These are phyloP conservation scores for Rubia occidens DNA, from an alignment of 305 asterid genomes.

Conservation along the genomic window DNA sequence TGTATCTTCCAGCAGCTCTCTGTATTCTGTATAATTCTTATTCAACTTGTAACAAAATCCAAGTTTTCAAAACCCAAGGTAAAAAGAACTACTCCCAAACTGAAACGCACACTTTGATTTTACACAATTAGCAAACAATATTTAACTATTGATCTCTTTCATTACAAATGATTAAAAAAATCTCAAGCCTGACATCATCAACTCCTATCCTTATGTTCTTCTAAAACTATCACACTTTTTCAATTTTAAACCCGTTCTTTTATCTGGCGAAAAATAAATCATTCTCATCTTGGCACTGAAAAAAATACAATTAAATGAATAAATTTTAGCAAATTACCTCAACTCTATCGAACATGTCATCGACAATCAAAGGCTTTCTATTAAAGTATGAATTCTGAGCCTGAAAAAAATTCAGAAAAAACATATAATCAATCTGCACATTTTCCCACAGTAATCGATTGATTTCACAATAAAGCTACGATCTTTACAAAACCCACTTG, in stretches of 20 bases:
- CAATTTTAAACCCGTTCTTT: no score
- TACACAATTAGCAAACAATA: no score
- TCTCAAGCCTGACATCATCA: no score
- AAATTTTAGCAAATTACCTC: constrained; percentile 42
- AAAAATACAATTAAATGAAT: background rate
- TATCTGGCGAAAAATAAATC: no score
- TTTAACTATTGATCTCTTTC: background rate
- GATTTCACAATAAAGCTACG: background rate
- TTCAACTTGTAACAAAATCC: background rate
- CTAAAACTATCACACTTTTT: no score
- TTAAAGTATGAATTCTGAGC: constrained; percentile 80
- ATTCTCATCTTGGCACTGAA: no score
- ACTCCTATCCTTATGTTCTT: no score
- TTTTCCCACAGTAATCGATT: background rate
- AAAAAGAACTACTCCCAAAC: background rate
- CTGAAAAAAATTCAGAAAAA: constrained; percentile 20
- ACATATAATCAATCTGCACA: background rate
- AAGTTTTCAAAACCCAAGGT: background rate
- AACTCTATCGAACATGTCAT: constrained; percentile 92
- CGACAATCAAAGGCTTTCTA: constrained; percentile 77
- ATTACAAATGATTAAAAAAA: background rate
- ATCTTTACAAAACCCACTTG: constrained; percentile 37
- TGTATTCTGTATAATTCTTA: background rate
- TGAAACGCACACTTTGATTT: background rate
- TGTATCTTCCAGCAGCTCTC: background rate